Percentiles rank a stretch among this genome's conserved stretches.
Evolutionary conservation across 2,329 filamentous ascomycete genomes (phyloP).

Genomic region (Bipolaris cookei): DNA sequence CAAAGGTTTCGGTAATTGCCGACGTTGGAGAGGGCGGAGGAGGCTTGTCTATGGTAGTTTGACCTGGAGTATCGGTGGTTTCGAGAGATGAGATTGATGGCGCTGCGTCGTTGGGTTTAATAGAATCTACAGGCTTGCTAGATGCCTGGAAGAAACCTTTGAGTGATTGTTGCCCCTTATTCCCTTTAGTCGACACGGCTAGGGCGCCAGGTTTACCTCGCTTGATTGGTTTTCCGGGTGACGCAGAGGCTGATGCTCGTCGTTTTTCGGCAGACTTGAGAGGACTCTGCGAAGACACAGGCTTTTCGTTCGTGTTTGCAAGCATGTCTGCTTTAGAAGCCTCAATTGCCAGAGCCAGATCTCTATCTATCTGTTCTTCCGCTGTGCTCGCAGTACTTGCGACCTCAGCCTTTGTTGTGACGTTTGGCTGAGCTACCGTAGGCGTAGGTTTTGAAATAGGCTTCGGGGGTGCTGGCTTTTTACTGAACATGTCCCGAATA

Average conservation of each 20-base stretch:
- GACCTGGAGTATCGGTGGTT: conserved; percentile 5
- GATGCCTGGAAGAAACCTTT: conserved; percentile 74
- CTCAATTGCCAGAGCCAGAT: conserved; percentile 8
- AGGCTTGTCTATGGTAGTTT: conserved; percentile 4
- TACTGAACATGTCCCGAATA: conserved; percentile 91
- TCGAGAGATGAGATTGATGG: conserved; percentile 4
- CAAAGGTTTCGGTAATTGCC: conserved; percentile 6
- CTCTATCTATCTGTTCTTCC: conserved; percentile 20
- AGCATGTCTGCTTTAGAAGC: conserved; percentile 10
- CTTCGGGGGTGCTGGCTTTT: conserved; percentile 26
- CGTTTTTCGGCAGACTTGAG: conserved; percentile 43
- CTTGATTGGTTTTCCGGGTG: conserved; percentile 50
- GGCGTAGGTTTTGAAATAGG: conserved; percentile 8
- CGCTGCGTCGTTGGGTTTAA: conserved; percentile 7
- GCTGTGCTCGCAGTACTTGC: neutral
- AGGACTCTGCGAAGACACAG: conserved; percentile 17
- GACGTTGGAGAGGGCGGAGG: conserved; percentile 8
- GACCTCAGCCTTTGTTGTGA: conserved; percentile 3
- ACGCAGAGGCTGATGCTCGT: conserved; percentile 26
- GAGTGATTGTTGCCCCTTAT: conserved; percentile 66
- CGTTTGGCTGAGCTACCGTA: conserved; percentile 1
- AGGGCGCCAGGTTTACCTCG: conserved; percentile 55
- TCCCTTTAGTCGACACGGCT: conserved; percentile 26
- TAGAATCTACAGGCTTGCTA: conserved; percentile 18
- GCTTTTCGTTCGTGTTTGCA: conserved; percentile 10